Conservation (phyloP, 345 rosid species). For the Psidium guajava region DNA sequence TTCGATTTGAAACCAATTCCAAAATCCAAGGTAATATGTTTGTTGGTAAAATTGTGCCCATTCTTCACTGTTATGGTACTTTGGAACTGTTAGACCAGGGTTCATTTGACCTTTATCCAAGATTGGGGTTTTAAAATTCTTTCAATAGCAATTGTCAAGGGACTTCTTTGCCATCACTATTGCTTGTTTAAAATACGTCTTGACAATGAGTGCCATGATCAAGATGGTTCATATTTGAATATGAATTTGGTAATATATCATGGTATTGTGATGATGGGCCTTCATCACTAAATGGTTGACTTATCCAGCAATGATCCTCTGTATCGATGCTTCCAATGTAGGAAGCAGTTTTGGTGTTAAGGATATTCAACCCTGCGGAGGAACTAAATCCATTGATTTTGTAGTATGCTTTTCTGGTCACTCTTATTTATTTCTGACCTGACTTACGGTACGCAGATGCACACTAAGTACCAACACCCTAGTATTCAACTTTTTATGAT, state of each 20-base stretch:
- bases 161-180: background rate
- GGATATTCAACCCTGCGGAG: background rate
- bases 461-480: constrained; percentile 67
- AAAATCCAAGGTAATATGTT: constrained; percentile 43
- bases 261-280: background rate
- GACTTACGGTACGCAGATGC: constrained; percentile 43
- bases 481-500: constrained; percentile 82
- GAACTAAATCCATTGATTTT: background rate
- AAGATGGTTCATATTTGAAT: background rate
- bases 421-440: background rate
- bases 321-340: background rate
- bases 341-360: background rate
- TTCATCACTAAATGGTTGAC: background rate
- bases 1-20: constrained; percentile 76
- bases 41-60: background rate
- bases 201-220: background rate
- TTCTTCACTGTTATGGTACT: background rate
- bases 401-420: background rate
- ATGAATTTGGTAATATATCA: background rate
- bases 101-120: background rate
- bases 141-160: background rate
- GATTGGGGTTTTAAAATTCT: background rate
- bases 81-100: background rate
- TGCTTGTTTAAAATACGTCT: background rate
- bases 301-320: too few relatives aligned